A percentile compares a stretch with the other conserved stretches of the same genome.
phyloP scores from a whole-genome alignment of 2,329 filamentous ascomycete genomes.

The Coniochaeta sp. region DNA sequence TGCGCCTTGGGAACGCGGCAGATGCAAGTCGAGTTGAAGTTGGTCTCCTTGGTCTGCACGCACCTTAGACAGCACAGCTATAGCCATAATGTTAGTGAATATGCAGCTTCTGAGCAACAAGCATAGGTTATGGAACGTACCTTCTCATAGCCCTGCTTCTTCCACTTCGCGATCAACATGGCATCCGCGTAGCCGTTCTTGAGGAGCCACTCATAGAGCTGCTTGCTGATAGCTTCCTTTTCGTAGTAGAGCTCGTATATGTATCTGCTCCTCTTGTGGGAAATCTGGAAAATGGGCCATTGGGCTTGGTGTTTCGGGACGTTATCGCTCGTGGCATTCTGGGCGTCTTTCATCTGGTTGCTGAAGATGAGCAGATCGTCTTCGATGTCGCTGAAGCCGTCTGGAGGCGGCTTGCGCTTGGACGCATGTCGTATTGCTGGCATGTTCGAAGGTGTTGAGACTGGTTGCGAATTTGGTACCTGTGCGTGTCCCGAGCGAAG shows the following conservation, averaged over 20 bases:
- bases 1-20: conserved; percentile 87
- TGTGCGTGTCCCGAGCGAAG: background rate
- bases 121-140: conserved; percentile 36
- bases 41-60: conserved; percentile 99
- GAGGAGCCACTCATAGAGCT: conserved; percentile 89
- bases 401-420: conserved; percentile 75
- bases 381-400: conserved; percentile 82
- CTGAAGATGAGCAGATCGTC: conserved; percentile 77
- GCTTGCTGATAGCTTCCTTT: conserved; percentile 88
- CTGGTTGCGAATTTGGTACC: background rate
- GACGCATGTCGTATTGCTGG: conserved; percentile 68
- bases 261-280: conserved; percentile 85
- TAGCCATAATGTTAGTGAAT: conserved; percentile 14
- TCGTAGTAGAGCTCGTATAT: conserved; percentile 98
- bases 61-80: conserved; percentile 90
- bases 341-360: conserved; percentile 93
- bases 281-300: conserved; percentile 97
- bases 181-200: conserved; percentile 96
- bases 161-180: conserved; percentile 98
- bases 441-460: conserved; percentile 38
- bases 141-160: conserved; percentile 99
- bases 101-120: background rate
- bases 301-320: conserved; percentile 80
- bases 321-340: conserved; percentile 78
- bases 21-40: conserved; percentile 96